A percentile compares a stretch with the other conserved stretches of the same genome.
phyloP scores from a whole-genome alignment of 2,329 filamentous ascomycete genomes.

The Stagonosporopsis rhizophila region DNA sequence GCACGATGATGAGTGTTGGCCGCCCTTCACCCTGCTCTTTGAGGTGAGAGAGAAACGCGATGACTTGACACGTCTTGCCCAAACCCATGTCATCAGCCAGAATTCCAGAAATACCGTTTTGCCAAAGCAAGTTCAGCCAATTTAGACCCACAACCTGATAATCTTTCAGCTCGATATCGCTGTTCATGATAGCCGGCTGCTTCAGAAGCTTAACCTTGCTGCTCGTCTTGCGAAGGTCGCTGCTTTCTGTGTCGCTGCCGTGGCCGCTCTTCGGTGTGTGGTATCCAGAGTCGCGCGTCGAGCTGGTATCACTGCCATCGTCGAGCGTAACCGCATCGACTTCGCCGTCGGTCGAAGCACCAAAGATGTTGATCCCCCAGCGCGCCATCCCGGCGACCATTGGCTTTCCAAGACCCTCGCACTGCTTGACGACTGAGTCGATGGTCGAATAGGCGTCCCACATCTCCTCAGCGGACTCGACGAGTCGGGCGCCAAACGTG shows the following conservation, averaged over 20 bases:
- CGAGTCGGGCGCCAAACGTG: conserved; percentile 70
- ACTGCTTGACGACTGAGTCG: conserved; percentile 79
- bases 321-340: conserved; percentile 65
- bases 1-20: conserved; percentile 86
- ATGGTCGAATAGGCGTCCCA: conserved; percentile 82
- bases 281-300: conserved; percentile 69
- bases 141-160: conserved; percentile 96
- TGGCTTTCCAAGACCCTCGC: conserved; percentile 74
- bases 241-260: conserved; percentile 56
- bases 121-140: conserved; percentile 87
- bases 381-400: conserved; percentile 69
- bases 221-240: conserved; percentile 49
- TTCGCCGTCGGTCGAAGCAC: conserved; percentile 65
- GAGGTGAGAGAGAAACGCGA: conserved; percentile 86
- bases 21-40: conserved; percentile 72
- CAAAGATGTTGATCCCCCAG: conserved; percentile 73
- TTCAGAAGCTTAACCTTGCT: conserved; percentile 57
- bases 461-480: conserved; percentile 74
- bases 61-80: conserved; percentile 97
- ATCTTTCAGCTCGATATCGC: conserved; percentile 81
- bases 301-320: conserved; percentile 48
- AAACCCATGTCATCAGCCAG: conserved; percentile 95
- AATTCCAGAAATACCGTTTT: conserved; percentile 82
- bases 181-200: conserved; percentile 80
- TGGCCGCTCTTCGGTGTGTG: conserved; percentile 63